These are phyloP conservation scores for Calonectria honghensis DNA, from an alignment of 2,329 filamentous ascomycete species.

Conservation along the genomic window DNA sequence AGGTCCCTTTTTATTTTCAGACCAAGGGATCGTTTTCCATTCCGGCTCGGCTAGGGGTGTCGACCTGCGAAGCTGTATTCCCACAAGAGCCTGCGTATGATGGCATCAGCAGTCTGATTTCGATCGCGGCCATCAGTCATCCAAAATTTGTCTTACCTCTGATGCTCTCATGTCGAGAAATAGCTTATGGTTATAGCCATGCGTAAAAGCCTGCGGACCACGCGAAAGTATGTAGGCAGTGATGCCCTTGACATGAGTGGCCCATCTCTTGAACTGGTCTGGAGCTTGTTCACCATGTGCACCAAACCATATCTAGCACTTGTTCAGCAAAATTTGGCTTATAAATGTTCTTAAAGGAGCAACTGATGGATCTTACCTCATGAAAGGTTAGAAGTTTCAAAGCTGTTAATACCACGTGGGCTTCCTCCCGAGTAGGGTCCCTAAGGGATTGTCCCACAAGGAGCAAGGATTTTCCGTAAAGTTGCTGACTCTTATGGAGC, in stretches of 20 bases:
- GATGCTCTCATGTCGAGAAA: slow-evolving; percentile 3
- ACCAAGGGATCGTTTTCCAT: slow-evolving; percentile 4
- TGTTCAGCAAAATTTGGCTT: no score
- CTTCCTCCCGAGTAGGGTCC: neutral
- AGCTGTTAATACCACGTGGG: neutral
- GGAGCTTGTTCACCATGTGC: neutral
- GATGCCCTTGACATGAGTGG: neutral
- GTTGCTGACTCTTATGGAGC: slow-evolving; percentile 14
- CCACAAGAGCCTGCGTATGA: neutral
- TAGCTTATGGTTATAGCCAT: neutral
- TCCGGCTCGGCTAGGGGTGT: neutral
- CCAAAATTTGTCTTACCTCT: neutral
- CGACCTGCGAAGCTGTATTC: slow-evolving; percentile 1
- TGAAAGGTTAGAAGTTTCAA: neutral
- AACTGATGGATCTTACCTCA: neutral
- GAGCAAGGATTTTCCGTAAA: neutral
- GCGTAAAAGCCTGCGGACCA: neutral
- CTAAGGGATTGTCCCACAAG: neutral
- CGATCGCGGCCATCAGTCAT: neutral
- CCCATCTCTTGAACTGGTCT: neutral
- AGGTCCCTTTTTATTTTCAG: neutral
- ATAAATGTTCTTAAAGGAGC: neutral
- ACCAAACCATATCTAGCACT: neutral
- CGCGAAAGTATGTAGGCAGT: neutral
- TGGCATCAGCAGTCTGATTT: neutral